These are phyloP conservation scores for Phlebiopsis gigantea DNA, from an alignment of 768 basidiomycete genomes.

Conservation along the genomic window DNA sequence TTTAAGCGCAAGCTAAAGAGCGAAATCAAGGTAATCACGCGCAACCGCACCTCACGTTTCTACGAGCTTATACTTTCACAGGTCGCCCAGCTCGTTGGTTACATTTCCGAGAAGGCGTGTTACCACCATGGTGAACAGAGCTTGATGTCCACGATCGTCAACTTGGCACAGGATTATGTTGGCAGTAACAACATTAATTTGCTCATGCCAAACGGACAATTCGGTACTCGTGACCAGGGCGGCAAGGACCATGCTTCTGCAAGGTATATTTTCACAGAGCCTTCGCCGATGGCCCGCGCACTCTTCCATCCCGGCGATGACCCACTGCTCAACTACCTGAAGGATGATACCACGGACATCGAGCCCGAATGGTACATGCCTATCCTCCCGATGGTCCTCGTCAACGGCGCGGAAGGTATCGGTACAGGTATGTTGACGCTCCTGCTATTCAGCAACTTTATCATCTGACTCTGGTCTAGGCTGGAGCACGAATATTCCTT, in stretches of 20 bases:
- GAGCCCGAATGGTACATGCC: slow-evolving; percentile 97
- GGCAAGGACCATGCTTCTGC: slow-evolving; percentile 97
- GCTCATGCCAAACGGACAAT: slow-evolving; percentile 86
- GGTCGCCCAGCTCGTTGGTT: slow-evolving; percentile 95
- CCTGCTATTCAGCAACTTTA: background rate
- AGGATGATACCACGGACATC: slow-evolving; percentile 80
- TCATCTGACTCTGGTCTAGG: slow-evolving; percentile 32
- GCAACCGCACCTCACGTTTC: background rate
- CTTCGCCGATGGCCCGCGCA: slow-evolving; percentile 65
- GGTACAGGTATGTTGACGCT: slow-evolving; percentile 47
- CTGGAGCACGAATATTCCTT: slow-evolving; percentile 92
- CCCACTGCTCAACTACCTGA: slow-evolving; percentile 73
- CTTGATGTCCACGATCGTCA: slow-evolving; percentile 86
- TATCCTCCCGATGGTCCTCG: slow-evolving; percentile 76
- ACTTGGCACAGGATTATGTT: slow-evolving; percentile 89
- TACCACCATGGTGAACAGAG: slow-evolving; percentile 96
- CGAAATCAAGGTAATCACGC: slow-evolving; percentile 71
- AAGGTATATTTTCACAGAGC: slow-evolving; percentile 91
- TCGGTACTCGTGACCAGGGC: slow-evolving; percentile 88
- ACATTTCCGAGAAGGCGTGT: slow-evolving; percentile 87
- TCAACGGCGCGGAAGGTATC: slow-evolving; percentile 97
- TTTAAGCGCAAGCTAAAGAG: slow-evolving; percentile 92
- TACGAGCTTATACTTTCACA: slow-evolving; percentile 20
- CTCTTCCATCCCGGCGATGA: slow-evolving; percentile 85
- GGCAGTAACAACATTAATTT: slow-evolving; percentile 95